Evolutionary conservation across 2,329 filamentous ascomycete species (phyloP).

Genomic region (Fusarium phyllophilum): DNA sequence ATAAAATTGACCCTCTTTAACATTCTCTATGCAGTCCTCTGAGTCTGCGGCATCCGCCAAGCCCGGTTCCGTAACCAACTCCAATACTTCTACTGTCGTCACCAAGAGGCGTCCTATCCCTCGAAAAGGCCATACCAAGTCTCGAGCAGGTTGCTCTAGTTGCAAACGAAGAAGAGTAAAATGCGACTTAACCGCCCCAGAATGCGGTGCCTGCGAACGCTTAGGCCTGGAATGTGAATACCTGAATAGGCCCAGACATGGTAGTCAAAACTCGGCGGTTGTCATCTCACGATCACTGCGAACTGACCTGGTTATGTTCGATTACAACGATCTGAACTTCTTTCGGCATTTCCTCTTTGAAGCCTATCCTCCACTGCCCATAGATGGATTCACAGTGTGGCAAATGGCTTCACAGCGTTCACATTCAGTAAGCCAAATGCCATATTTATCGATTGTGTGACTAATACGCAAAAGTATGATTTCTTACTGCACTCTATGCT

Average conservation of each 20-base stretch:
- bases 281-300: slow-evolving; percentile 27
- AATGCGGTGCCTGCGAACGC: slow-evolving; percentile 50
- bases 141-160: slow-evolving; percentile 46
- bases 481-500: slow-evolving; percentile 56
- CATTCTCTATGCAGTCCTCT: neutral
- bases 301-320: slow-evolving; percentile 47
- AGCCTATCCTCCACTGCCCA: slow-evolving; percentile 55
- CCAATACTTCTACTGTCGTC: neutral
- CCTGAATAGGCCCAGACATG: slow-evolving; percentile 7
- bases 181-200: slow-evolving; percentile 51
- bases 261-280: neutral
- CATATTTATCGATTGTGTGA: neutral
- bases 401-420: slow-evolving; percentile 51
- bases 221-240: slow-evolving; percentile 52
- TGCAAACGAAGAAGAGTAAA: slow-evolving; percentile 57
- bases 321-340: slow-evolving; percentile 59
- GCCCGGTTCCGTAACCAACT: neutral
- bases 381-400: slow-evolving; percentile 52
- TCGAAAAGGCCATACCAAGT: slow-evolving; percentile 50
- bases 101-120: slow-evolving; percentile 46
- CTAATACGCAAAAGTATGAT: slow-evolving; percentile 46
- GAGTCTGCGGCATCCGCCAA: neutral
- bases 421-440: slow-evolving; percentile 45
- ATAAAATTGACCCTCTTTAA: too few relatives aligned
- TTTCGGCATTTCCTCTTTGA: slow-evolving; percentile 63